Evolutionary conservation across 306 rosid species (phyloP).

Genomic region (Dryas octopetala): DNA sequence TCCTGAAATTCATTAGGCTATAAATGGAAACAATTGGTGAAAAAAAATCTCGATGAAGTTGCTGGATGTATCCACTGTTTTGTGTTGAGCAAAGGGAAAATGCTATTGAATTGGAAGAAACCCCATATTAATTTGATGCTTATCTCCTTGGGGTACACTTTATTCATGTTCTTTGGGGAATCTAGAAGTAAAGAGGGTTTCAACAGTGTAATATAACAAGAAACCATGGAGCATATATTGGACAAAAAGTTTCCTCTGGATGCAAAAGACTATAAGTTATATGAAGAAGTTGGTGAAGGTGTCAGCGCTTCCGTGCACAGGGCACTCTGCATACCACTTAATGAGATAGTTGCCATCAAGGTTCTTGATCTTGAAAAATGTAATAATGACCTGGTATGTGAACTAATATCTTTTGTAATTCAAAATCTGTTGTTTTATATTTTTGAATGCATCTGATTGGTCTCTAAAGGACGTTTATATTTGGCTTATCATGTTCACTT

Average conservation of each 20-base stretch:
- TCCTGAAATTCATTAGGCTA: slow-evolving; percentile 28
- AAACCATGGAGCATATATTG: slow-evolving; percentile 55
- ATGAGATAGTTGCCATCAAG: slow-evolving; percentile 91
- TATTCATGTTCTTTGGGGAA: slow-evolving; percentile 28
- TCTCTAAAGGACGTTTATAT: not conserved
- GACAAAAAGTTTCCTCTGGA: slow-evolving; percentile 73
- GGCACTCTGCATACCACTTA: slow-evolving; percentile 88
- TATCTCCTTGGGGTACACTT: slow-evolving; percentile 25
- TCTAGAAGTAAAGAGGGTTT: slow-evolving; percentile 32
- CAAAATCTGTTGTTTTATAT: not conserved
- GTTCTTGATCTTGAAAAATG: slow-evolving; percentile 95
- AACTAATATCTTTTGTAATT: slow-evolving; percentile 9
- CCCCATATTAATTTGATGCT: slow-evolving; percentile 38
- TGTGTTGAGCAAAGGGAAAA: slow-evolving; percentile 42
- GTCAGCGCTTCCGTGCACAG: slow-evolving; percentile 89
- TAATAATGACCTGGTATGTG: slow-evolving; percentile 87
- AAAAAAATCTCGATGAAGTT: slow-evolving; percentile 30
- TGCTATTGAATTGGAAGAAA: slow-evolving; percentile 39
- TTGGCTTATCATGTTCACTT: slow-evolving; percentile 1
- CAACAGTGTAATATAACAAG: slow-evolving; percentile 47
- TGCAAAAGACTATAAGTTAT: slow-evolving; percentile 79
- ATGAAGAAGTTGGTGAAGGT: slow-evolving; percentile 99
- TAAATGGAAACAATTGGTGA: slow-evolving; percentile 21
- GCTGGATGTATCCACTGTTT: slow-evolving; percentile 33
- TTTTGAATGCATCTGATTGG: not conserved